A percentile compares a stretch with the other conserved stretches of the same genome.
phyloP scores from a whole-genome alignment of 192 early-diverging fungal genomes.

The Mortierella antarctica region DNA sequence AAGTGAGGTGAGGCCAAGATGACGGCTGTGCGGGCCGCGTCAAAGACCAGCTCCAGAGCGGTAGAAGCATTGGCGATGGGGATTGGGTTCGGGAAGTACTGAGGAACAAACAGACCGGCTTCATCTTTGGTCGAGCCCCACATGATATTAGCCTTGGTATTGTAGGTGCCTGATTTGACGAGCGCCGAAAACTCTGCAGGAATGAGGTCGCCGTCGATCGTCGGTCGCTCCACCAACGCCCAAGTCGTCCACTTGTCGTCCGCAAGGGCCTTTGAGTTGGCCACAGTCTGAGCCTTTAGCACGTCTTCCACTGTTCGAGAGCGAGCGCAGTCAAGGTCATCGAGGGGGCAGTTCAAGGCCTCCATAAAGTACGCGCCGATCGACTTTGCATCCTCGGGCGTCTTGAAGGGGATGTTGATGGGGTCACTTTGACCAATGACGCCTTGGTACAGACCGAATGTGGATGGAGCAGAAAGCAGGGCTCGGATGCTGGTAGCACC shows the following conservation, averaged over 20 bases:
- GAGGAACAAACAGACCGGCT: slow-evolving; percentile 28
- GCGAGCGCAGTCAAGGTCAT: slow-evolving; percentile 26
- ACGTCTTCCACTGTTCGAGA: slow-evolving; percentile 10
- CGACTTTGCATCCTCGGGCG: background rate
- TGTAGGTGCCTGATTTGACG: slow-evolving; percentile 36
- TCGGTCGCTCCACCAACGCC: slow-evolving; percentile 31
- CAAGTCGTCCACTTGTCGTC: slow-evolving; percentile 37
- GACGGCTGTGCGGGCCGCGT: background rate
- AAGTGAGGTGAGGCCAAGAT: slow-evolving; percentile 29
- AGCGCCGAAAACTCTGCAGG: slow-evolving; percentile 30
- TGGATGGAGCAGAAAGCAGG: slow-evolving; percentile 46
- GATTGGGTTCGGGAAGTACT: slow-evolving; percentile 28
- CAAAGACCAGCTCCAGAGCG: slow-evolving; percentile 21
- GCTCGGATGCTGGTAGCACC: slow-evolving; percentile 54
- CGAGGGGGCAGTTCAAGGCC: slow-evolving; percentile 8
- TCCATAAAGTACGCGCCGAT: slow-evolving; percentile 31
- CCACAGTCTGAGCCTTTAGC: slow-evolving; percentile 18
- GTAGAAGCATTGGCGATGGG: background rate
- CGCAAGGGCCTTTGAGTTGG: slow-evolving; percentile 11
- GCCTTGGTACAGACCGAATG: slow-evolving; percentile 54
- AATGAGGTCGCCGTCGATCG: slow-evolving; percentile 47
- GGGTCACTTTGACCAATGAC: slow-evolving; percentile 59
- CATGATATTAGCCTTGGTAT: slow-evolving; percentile 47
- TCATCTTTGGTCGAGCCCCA: slow-evolving; percentile 35
- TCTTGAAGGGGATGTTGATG: slow-evolving; percentile 49